Evolutionary conservation across 768 basidiomycete species (phyloP).

Genomic region (Porpolomopsis calyptriformis): DNA sequence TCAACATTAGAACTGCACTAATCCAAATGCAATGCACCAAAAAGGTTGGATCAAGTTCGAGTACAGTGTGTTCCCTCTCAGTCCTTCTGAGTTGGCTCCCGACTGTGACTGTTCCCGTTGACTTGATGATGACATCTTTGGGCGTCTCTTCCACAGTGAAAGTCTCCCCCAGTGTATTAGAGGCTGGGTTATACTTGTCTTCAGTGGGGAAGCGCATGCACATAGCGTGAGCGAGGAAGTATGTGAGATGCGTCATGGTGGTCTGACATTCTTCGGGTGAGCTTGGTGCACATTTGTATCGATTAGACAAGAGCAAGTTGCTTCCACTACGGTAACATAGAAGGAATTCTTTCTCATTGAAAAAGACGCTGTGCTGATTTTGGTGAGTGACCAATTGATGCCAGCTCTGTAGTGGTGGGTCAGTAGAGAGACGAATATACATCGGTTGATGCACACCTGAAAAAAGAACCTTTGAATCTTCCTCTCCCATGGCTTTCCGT

Average conservation of each 20-base stretch:
- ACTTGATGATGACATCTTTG: background rate
- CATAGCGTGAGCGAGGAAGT: constrained; percentile 1
- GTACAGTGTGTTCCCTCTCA: too few relatives aligned
- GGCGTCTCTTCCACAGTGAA: background rate
- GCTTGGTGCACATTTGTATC: background rate
- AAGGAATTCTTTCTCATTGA: constrained; percentile 1
- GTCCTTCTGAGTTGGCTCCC: too few relatives aligned
- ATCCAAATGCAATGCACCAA: too few relatives aligned
- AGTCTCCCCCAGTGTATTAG: background rate
- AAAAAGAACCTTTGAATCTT: constrained; percentile 1
- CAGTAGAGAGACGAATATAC: too few relatives aligned
- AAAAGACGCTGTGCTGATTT: background rate
- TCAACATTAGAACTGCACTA: too few relatives aligned
- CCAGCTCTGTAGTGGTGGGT: too few relatives aligned
- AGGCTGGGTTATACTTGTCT: background rate
- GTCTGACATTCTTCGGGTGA: background rate
- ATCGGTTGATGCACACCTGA: too few relatives aligned
- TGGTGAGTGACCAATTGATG: too few relatives aligned
- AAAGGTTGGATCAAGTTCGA: too few relatives aligned
- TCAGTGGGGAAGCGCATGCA: background rate
- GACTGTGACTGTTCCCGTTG: background rate
- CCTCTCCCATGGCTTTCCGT: background rate
- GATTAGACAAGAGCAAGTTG: background rate
- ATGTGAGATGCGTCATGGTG: constrained; percentile 2
- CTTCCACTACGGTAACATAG: background rate